A percentile compares a stretch with the other conserved stretches of the same genome.
phyloP scores from a whole-genome alignment of 2,329 filamentous ascomycete species.

The Pseudogymnoascus sp. region DNA sequence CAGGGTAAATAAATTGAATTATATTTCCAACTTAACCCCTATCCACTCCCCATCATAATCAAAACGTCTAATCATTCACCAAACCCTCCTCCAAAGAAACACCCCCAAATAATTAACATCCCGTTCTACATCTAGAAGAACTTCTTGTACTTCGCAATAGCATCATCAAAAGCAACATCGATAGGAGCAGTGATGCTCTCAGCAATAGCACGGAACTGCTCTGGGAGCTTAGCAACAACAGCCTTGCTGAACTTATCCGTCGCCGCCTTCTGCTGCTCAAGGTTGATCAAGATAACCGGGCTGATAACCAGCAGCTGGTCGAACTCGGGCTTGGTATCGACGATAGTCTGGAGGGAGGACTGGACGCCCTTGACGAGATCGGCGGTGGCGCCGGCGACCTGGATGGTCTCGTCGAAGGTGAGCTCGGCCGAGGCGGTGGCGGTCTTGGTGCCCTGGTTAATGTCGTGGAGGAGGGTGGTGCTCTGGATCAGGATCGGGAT shows the following conservation, averaged over 20 bases:
- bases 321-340: slow-evolving; percentile 36
- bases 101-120: not conserved
- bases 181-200: slow-evolving; percentile 33
- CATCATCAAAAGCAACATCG: slow-evolving; percentile 19
- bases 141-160: slow-evolving; percentile 17
- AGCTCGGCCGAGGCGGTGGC: slow-evolving; percentile 35
- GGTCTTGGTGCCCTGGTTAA: slow-evolving; percentile 33
- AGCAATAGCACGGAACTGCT: slow-evolving; percentile 11
- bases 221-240: slow-evolving; percentile 18
- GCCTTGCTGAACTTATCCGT: slow-evolving; percentile 25
- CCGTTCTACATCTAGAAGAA: slow-evolving; percentile 1
- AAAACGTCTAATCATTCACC: slow-evolving; percentile 2
- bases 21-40: not conserved
- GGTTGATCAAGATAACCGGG: slow-evolving; percentile 37
- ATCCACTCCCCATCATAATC: not conserved
- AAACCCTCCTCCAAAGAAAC: not conserved
- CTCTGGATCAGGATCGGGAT: slow-evolving; percentile 35
- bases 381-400: slow-evolving; percentile 29
- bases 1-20: not conserved
- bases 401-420: slow-evolving; percentile 32
- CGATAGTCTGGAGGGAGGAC: slow-evolving; percentile 13
- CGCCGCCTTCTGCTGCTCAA: slow-evolving; percentile 36
- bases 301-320: slow-evolving; percentile 34
- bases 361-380: slow-evolving; percentile 10
- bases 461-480: slow-evolving; percentile 32